phyloP scores from a whole-genome alignment of 1,139 yeast genomes.

The Geotrichum restrictum region DNA sequence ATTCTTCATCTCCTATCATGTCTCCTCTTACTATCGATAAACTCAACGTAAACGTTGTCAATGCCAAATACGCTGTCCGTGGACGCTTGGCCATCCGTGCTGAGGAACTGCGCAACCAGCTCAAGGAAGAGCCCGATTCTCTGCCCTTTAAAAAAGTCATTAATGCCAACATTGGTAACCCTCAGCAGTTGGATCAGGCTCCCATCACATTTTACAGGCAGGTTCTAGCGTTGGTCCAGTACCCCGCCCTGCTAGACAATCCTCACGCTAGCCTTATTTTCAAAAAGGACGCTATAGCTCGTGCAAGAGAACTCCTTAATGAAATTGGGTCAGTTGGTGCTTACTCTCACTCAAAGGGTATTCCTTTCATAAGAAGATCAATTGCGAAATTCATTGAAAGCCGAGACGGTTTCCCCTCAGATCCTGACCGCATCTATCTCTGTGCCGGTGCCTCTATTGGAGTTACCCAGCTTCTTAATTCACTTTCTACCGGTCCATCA shows the following conservation, averaged over 20 bases:
- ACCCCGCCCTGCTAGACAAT: slow-evolving; percentile 61
- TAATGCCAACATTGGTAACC: slow-evolving; percentile 93
- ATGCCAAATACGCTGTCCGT: slow-evolving; percentile 92
- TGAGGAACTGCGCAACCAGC: slow-evolving; percentile 65
- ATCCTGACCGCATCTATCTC: slow-evolving; percentile 69
- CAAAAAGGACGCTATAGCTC: slow-evolving; percentile 65
- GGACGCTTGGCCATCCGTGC: slow-evolving; percentile 93
- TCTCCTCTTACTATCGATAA: slow-evolving; percentile 42
- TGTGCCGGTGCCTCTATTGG: slow-evolving; percentile 95
- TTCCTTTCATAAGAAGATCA: slow-evolving; percentile 60
- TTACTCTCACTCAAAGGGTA: slow-evolving; percentile 90
- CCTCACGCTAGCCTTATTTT: slow-evolving; percentile 40
- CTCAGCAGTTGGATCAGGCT: slow-evolving; percentile 90
- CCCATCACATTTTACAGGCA: slow-evolving; percentile 96
- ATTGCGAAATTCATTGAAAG: slow-evolving; percentile 74
- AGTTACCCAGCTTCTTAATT: slow-evolving; percentile 67
- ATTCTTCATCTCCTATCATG: background rate
- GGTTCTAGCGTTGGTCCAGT: slow-evolving; percentile 78
- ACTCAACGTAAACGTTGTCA: slow-evolving; percentile 67
- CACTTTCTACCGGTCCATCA: slow-evolving; percentile 60
- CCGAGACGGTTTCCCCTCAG: slow-evolving; percentile 65
- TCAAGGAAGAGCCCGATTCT: slow-evolving; percentile 52
- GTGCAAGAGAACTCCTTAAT: slow-evolving; percentile 60
- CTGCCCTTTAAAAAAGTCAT: slow-evolving; percentile 76
- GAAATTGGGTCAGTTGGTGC: slow-evolving; percentile 87